A percentile compares a stretch with the other conserved stretches of the same genome.
Conservation (phyloP, 1,284 basidiomycete species). For the Mycena sp. region DNA sequence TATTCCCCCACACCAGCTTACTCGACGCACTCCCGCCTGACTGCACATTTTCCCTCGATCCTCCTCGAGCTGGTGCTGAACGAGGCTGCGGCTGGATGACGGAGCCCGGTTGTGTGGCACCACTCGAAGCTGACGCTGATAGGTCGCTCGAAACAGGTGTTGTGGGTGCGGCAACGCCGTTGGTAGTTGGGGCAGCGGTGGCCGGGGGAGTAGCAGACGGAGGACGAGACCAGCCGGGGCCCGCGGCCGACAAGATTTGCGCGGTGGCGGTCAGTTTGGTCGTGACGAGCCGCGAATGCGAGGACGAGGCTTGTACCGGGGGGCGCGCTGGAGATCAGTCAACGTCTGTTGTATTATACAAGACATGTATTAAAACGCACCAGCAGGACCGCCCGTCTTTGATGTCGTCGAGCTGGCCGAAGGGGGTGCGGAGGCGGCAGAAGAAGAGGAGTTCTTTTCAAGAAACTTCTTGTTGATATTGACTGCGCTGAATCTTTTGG, state of each 20-base stretch:
- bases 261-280: constrained; percentile 82
- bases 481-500: constrained; percentile 87
- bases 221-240: constrained; percentile 80
- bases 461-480: constrained; percentile 96
- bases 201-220: constrained; percentile 67
- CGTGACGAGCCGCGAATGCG: constrained; percentile 83
- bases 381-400: constrained; percentile 60
- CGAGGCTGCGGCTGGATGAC: constrained; percentile 77
- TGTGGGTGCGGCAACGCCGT: constrained; percentile 54
- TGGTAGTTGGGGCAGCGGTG: constrained; percentile 53
- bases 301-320: constrained; percentile 57
- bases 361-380: constrained; percentile 50
- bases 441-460: constrained; percentile 77
- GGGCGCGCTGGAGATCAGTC: constrained; percentile 60
- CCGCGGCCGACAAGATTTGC: constrained; percentile 62
- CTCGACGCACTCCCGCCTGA: constrained; percentile 31
- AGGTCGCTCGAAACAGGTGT: constrained; percentile 45
- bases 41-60: no score
- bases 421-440: constrained; percentile 50
- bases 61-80: constrained; percentile 46
- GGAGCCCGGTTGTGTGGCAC: constrained; percentile 61
- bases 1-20: constrained; percentile 76
- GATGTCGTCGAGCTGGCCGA: constrained; percentile 36
- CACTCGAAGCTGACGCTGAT: constrained; percentile 38
- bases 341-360: background rate